A percentile compares a stretch with the other conserved stretches of the same genome.
Evolutionary conservation across 495 filamentous ascomycete genomes (phyloP).

Genomic region (Symbiotaphrina buchneri): DNA sequence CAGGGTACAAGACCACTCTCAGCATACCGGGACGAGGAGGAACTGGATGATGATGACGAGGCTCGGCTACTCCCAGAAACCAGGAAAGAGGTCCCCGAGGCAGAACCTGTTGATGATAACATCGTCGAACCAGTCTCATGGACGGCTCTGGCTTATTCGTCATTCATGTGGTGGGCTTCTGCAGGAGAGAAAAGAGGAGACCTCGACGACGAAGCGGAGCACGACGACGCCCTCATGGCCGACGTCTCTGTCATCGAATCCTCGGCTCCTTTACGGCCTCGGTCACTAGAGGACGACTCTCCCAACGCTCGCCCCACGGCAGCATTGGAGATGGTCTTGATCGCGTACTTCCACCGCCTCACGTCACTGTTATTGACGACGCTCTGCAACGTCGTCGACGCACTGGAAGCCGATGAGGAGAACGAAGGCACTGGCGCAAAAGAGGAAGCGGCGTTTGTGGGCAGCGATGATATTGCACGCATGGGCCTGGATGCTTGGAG

Average conservation of each 20-base stretch:
- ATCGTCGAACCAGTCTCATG: conserved; percentile 67
- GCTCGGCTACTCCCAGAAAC: background rate
- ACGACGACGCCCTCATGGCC: conserved; percentile 22
- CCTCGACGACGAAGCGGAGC: conserved; percentile 20
- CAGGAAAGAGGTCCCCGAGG: background rate
- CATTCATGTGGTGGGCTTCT: conserved; percentile 97
- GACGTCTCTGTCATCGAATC: conserved; percentile 9
- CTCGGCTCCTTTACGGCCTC: background rate
- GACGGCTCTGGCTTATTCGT: conserved; percentile 70
- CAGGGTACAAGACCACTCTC: background rate
- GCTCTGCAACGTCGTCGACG: conserved; percentile 45
- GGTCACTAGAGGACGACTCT: background rate
- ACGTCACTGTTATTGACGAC: conserved; percentile 49
- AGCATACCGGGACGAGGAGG: background rate
- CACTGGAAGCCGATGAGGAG: conserved; percentile 11
- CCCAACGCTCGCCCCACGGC: background rate
- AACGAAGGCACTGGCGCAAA: no score
- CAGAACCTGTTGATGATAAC: conserved; percentile 13
- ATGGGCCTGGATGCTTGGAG: conserved; percentile 88
- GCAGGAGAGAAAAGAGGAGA: conserved; percentile 60
- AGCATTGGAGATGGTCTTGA: conserved; percentile 42
- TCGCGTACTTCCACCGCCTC: conserved; percentile 80
- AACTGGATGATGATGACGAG: background rate
- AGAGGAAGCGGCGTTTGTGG: conserved; percentile 27
- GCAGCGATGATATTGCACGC: conserved; percentile 43